Evolutionary conservation across 2,329 filamentous ascomycete genomes (phyloP).

Genomic region (Pseudocercospora pini-densiflorae): DNA sequence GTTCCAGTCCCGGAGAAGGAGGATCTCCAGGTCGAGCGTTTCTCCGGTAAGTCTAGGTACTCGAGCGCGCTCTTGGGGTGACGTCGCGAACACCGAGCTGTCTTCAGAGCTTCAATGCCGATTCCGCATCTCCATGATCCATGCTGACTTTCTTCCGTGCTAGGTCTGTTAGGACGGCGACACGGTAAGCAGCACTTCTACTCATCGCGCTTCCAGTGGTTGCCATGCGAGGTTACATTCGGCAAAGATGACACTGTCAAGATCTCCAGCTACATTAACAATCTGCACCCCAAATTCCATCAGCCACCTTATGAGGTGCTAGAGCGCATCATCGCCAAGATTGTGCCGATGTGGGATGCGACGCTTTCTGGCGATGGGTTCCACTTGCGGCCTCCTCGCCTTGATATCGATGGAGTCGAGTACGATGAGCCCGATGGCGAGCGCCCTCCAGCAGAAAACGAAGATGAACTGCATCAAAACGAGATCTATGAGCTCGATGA

Average conservation of each 20-base stretch:
- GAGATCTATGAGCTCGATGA: slow-evolving; percentile 20
- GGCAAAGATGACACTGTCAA: slow-evolving; percentile 15
- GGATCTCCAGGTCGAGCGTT: slow-evolving; percentile 13
- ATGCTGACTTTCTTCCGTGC: too few species aligned
- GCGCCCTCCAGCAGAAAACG: background rate
- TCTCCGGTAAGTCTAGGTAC: background rate
- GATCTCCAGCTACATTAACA: slow-evolving; percentile 41
- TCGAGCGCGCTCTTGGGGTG: too few species aligned
- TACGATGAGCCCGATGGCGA: slow-evolving; percentile 17
- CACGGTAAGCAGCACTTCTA: slow-evolving; percentile 16
- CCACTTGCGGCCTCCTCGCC: background rate
- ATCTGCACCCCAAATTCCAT: slow-evolving; percentile 33
- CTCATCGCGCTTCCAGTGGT: slow-evolving; percentile 36
- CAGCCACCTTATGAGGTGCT: slow-evolving; percentile 32
- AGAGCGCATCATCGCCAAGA: slow-evolving; percentile 31
- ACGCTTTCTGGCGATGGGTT: slow-evolving; percentile 15
- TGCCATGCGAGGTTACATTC: slow-evolving; percentile 35
- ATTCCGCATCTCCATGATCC: too few species aligned
- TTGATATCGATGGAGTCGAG: slow-evolving; percentile 9
- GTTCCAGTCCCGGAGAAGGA: slow-evolving; percentile 20
- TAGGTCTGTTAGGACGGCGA: slow-evolving; percentile 2
- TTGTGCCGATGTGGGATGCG: slow-evolving; percentile 37
- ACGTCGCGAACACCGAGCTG: too few species aligned
- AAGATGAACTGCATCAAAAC: slow-evolving; percentile 9
- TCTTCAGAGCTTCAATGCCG: too few species aligned